Percentiles rank a stretch among this genome's conserved stretches.
Evolutionary conservation across 768 basidiomycete species (phyloP).

Genomic region (Rossbeevera mucosa): DNA sequence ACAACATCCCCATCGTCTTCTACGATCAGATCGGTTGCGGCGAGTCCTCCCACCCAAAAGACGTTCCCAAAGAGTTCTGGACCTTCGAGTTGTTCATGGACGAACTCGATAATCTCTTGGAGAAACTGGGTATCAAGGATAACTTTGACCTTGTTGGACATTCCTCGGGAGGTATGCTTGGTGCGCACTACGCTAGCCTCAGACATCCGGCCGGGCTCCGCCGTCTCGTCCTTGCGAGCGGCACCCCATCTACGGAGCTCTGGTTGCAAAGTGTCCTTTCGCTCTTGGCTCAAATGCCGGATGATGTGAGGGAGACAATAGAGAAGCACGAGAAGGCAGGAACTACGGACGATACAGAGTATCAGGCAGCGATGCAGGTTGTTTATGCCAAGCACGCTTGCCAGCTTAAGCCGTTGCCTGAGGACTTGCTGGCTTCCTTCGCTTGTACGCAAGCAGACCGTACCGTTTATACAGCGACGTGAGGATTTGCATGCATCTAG

Average conservation of each 20-base stretch:
- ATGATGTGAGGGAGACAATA: slow-evolving; percentile 25
- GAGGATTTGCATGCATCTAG: no score
- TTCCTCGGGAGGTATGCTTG: slow-evolving; percentile 57
- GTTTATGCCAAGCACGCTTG: slow-evolving; percentile 35
- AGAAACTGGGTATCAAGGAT: slow-evolving; percentile 36
- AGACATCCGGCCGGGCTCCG: slow-evolving; percentile 38
- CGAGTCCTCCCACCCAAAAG: slow-evolving; percentile 39
- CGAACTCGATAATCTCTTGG: slow-evolving; percentile 35
- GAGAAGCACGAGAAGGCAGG: slow-evolving; percentile 28
- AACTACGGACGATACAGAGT: slow-evolving; percentile 30
- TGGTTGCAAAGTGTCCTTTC: slow-evolving; percentile 23
- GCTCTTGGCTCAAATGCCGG: slow-evolving; percentile 26
- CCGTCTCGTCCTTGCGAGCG: slow-evolving; percentile 33
- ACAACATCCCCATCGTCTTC: slow-evolving; percentile 39
- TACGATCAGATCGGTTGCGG: slow-evolving; percentile 51
- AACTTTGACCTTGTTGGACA: slow-evolving; percentile 49
- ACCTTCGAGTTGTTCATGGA: slow-evolving; percentile 23
- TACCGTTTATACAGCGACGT: slow-evolving; percentile 33
- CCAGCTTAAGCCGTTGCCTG: slow-evolving; percentile 31
- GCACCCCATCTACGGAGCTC: slow-evolving; percentile 30
- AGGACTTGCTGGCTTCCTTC: slow-evolving; percentile 30
- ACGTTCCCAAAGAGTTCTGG: slow-evolving; percentile 34
- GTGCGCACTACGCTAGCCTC: slow-evolving; percentile 35
- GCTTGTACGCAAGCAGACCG: slow-evolving; percentile 25
- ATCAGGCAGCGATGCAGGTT: slow-evolving; percentile 24